Conservation (phyloP, 2,329 filamentous ascomycete genomes). For the Hypoxylon sp. region DNA sequence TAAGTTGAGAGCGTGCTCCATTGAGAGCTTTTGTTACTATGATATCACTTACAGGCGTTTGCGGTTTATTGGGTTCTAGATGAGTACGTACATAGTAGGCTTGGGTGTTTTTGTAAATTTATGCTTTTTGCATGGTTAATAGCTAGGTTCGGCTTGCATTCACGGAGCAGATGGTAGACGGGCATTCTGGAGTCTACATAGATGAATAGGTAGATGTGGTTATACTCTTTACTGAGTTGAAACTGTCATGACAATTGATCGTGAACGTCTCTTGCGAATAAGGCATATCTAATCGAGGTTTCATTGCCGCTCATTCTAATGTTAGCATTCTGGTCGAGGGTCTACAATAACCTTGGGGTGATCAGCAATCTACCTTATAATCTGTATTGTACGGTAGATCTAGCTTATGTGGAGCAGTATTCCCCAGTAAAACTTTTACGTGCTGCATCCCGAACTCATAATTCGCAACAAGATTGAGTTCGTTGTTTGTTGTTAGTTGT, state of each 20-base stretch:
- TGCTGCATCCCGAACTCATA: not conserved
- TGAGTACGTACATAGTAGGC: conserved; percentile 10
- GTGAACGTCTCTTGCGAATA: not conserved
- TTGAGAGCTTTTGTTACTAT: not conserved
- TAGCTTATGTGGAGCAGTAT: not conserved
- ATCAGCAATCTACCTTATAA: not conserved
- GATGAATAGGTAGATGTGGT: conserved; percentile 6
- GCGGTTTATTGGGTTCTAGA: conserved; percentile 17
- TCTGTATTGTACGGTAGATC: not conserved
- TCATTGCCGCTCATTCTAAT: not conserved
- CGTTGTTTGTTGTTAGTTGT: not conserved
- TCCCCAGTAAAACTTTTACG: conserved; percentile 1
- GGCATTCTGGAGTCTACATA: conserved; percentile 5
- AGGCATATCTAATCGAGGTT: not conserved
- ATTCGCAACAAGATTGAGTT: not conserved
- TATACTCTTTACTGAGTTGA: not conserved
- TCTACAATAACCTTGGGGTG: not conserved
- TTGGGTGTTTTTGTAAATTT: conserved; percentile 6
- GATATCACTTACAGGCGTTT: conserved; percentile 38
- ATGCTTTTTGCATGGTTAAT: conserved; percentile 17
- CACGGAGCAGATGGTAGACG: conserved; percentile 16
- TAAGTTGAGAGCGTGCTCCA: no score
- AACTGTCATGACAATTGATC: not conserved
- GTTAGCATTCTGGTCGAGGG: not conserved
- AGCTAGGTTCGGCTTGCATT: conserved; percentile 22